Base-by-base conservation (phyloP, 75 land plant species). In the Selaginella moellendorffii region DNA sequence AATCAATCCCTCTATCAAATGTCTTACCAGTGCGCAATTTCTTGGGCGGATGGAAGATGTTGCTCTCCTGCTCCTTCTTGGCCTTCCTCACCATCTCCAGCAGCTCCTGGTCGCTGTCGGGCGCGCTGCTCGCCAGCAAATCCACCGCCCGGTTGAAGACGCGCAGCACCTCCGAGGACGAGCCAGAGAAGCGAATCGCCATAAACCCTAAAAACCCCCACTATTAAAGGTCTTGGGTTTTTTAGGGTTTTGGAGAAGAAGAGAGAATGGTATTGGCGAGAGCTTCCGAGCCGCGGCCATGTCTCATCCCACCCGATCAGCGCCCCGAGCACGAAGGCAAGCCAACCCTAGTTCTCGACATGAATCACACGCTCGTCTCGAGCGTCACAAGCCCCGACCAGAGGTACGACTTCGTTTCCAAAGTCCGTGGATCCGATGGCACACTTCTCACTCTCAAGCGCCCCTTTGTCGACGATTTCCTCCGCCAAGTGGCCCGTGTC, bases 61-160 rank as follows among this genome's bases (percentile, higher is more conserved):
- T 54, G 46, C 64, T 70, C 21, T 70, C 67, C 10, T 2, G 31
- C n/a, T 70, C 72, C 17, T 63, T 62, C 54, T 70, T 70, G 1
- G 69, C 54, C 68, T 64, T 63, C 68, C 64, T 70, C 60, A 70
- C 72, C 28, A 70, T 56, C 54, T 70, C 72, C 29, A 70, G 59
- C 12, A 70, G 69, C 72, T 70, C 72, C 30, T 54, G 58, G 22
- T 64, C 72, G 29, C 72, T 70, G 64, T 70, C 72, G 20, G 69
- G 72, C 2, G 72, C 20, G 21, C 1, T 66, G 54, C 72, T 70
- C 67, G 30, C 22, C 25, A 70, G 58, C 25, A 70, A 63, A 62
- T 70, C 72, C 27, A 70, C 27, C 20, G 72, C 72, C 19, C 69
- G 65, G 60, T 70, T 70, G 72, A 70, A 70, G 9, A 70, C 29